These are phyloP conservation scores for Pseudocercospora ulei DNA, from an alignment of 2,329 filamentous ascomycete species.

Conservation along the genomic window DNA sequence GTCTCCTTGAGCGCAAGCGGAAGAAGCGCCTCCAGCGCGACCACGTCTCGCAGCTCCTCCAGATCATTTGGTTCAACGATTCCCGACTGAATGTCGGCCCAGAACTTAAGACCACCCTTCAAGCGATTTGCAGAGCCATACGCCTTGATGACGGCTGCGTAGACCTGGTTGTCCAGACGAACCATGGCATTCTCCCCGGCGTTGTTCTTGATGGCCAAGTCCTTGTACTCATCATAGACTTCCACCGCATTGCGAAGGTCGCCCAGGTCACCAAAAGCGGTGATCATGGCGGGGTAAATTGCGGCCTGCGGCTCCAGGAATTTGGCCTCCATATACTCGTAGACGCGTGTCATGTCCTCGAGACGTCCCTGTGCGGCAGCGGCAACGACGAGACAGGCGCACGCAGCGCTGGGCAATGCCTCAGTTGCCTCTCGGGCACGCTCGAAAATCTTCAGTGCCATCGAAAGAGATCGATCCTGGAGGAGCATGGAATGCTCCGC, in stretches of 20 bases:
- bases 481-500: conserved; percentile 74
- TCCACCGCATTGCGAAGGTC: conserved; percentile 83
- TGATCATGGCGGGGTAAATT: conserved; percentile 88
- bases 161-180: conserved; percentile 72
- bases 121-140: conserved; percentile 74
- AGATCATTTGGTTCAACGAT: conserved; percentile 40
- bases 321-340: conserved; percentile 78
- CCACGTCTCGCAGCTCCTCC: conserved; percentile 53
- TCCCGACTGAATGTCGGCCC: conserved; percentile 61
- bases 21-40: conserved; percentile 67
- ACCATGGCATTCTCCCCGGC: conserved; percentile 58
- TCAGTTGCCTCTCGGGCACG: conserved; percentile 55
- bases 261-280: conserved; percentile 72
- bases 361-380: conserved; percentile 74
- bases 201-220: conserved; percentile 75
- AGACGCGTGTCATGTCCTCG: conserved; percentile 81
- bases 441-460: conserved; percentile 78
- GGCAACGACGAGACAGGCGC: conserved; percentile 73
- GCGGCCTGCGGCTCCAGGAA: conserved; percentile 65
- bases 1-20: conserved; percentile 63
- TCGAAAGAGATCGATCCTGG: conserved; percentile 76
- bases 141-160: conserved; percentile 81
- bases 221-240: conserved; percentile 90
- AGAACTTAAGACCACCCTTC: conserved; percentile 74
- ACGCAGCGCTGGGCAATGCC: conserved; percentile 69